Base-by-base conservation (phyloP, 768 basidiomycete genomes). In the Coprinopsis sp. region DNA sequence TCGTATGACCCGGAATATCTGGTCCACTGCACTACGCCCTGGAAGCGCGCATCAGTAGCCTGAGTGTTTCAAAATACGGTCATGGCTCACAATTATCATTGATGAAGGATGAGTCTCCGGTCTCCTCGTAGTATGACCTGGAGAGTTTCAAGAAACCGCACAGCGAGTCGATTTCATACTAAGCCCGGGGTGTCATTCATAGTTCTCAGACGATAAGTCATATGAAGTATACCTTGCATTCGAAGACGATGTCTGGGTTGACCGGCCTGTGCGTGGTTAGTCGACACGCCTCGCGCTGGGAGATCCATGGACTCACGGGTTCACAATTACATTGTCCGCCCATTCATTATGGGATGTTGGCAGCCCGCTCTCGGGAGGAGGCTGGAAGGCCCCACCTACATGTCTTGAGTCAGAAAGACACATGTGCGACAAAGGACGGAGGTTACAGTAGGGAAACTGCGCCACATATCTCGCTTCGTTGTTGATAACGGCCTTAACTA, bases 401-500 rank as follows among this genome's bases (percentile, higher is more conserved):
- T 16, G n/a, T n/a, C n/a, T n/a, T 13, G 43, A 19, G 47, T 19
- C 41, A 46, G 5, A 4, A 28, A 48, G 16, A 34, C n/a, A 38
- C 21, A 22, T 25, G n/a, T 23, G 33, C 19, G 33, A 31, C 16
- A 16, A 41, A 29, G 10, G 42, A 42, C 16, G 12, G 39, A 12
- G 22, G 61, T 43, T 49, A 77, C 87, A 89, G 61, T 90, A 89
- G 1, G 87, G 87, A 55, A 82, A 81, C 54, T 83, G 64, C 2
- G 81, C 70, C 18, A 87, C 79, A 64, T 84, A 88, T 24, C 79
- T 77, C 18, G 83, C 82, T 61, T 89, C 85, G 47, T 82, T 88
- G 57, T 88, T 87, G 55, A 90, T 87, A 34, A 89, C 82, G n/a
- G 83, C 87, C 58, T 82, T 87, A 34, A 87, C 81, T 3, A 89